A percentile compares a stretch with the other conserved stretches of the same genome.
Evolutionary conservation across 768 basidiomycete species (phyloP).

Genomic region (Roridomyces roridus): DNA sequence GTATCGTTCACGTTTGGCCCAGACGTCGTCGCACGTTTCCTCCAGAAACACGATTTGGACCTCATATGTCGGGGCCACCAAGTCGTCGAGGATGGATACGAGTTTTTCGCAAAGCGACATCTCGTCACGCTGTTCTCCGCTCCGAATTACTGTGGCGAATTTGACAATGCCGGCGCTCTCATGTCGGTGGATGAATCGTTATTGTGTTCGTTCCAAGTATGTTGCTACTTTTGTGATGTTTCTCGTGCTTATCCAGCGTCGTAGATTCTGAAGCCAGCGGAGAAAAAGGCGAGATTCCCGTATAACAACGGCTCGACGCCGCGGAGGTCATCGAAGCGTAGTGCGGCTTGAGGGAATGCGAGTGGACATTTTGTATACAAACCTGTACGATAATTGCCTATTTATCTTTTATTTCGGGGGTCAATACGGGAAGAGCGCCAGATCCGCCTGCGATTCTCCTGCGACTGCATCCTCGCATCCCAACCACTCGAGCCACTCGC

Average conservation of each 20-base stretch:
- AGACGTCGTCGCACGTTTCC: constrained; percentile 96
- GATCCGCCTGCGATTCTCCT: neutral
- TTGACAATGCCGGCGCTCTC: constrained; percentile 99
- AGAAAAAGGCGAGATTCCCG: constrained; percentile 96
- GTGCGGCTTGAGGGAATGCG: neutral
- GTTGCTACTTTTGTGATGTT: neutral
- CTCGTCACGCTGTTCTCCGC: constrained; percentile 97
- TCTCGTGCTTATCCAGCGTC: constrained; percentile 1
- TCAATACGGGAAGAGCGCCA: constrained; percentile 5
- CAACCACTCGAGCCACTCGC: constrained; percentile 70
- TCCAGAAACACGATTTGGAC: constrained; percentile 99
- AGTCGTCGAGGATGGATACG: constrained; percentile 99
- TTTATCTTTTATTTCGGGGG: no score
- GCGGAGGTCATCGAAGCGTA: neutral
- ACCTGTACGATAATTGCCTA: no score
- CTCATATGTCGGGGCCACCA: constrained; percentile 98
- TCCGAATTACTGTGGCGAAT: constrained; percentile 95
- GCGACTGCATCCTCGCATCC: constrained; percentile 62
- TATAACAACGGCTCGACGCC: constrained; percentile 40
- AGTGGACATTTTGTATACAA: no score
- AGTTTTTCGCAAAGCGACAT: constrained; percentile 98
- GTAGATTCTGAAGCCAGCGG: constrained; percentile 87
- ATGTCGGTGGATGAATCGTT: constrained; percentile 99
- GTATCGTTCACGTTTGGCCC: constrained; percentile 99
- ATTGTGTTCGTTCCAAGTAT: constrained; percentile 96